Conservation (phyloP, 2,329 filamentous ascomycete genomes). For the Phoma sp. region DNA sequence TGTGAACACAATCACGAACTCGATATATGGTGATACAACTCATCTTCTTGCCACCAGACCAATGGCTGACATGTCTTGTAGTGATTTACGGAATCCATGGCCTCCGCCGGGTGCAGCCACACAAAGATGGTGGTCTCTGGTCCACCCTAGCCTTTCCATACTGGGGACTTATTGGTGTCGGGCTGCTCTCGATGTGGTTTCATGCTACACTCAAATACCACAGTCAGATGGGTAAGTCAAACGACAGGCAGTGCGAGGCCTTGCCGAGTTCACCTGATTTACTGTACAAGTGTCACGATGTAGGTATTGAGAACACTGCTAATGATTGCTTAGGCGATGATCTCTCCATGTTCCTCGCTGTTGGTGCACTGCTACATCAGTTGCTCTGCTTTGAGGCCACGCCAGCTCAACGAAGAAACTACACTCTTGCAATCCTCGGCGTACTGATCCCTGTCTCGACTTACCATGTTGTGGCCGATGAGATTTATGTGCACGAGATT, state of each 20-base stretch:
- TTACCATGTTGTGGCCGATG: slow-evolving; percentile 48
- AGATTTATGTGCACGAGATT: slow-evolving; percentile 48
- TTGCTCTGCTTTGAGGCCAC: slow-evolving; percentile 52
- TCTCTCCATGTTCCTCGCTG: slow-evolving; percentile 63
- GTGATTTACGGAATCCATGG: slow-evolving; percentile 47
- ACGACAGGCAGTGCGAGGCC: too few species aligned
- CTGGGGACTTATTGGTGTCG: slow-evolving; percentile 52
- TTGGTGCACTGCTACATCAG: slow-evolving; percentile 59
- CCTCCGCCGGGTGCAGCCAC: slow-evolving; percentile 33
- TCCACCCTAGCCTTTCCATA: slow-evolving; percentile 49
- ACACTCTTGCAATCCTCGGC: slow-evolving; percentile 35
- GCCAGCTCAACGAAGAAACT: slow-evolving; percentile 27
- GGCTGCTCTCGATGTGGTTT: slow-evolving; percentile 51
- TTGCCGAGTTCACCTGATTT: too few species aligned
- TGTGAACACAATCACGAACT: slow-evolving; percentile 60
- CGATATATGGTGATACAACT: slow-evolving; percentile 52
- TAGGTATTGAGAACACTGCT: not conserved
- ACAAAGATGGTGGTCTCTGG: slow-evolving; percentile 37
- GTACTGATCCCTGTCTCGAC: slow-evolving; percentile 41
- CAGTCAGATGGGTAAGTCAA: slow-evolving; percentile 52
- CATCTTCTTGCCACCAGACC: not conserved
- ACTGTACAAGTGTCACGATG: too few species aligned
- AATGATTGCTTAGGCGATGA: slow-evolving; percentile 54
- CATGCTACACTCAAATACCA: slow-evolving; percentile 55
- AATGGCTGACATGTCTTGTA: slow-evolving; percentile 14